phyloP scores from a whole-genome alignment of 2,329 filamentous ascomycete genomes.

The Microdochium nivale region DNA sequence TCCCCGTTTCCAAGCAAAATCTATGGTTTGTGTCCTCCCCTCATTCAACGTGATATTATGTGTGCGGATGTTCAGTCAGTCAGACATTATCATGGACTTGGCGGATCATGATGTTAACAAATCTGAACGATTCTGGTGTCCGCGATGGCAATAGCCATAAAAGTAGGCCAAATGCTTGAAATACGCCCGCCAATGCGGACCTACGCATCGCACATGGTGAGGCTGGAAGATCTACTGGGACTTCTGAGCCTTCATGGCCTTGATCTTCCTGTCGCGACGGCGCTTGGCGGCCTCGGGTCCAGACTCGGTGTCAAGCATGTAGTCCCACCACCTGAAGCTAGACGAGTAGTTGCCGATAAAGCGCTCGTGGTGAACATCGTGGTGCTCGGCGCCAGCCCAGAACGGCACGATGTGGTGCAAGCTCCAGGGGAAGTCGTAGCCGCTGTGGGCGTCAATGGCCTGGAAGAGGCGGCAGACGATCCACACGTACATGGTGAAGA shows the following conservation, averaged over 20 bases:
- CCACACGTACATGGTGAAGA: slow-evolving; percentile 97
- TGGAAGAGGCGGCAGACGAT: slow-evolving; percentile 90
- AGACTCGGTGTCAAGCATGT: slow-evolving; percentile 84
- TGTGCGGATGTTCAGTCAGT: background rate
- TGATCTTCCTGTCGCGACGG: slow-evolving; percentile 70
- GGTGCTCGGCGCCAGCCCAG: slow-evolving; percentile 95
- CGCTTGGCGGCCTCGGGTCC: slow-evolving; percentile 78
- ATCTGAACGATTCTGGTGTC: too few species aligned
- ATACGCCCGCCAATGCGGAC: background rate
- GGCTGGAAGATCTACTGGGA: slow-evolving; percentile 39
- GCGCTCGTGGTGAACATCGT: slow-evolving; percentile 95
- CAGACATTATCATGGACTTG: too few species aligned
- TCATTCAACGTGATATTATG: background rate
- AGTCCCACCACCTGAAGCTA: slow-evolving; percentile 99
- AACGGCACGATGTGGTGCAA: slow-evolving; percentile 92
- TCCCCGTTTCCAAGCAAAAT: background rate
- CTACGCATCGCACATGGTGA: background rate
- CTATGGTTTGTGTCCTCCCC: background rate
- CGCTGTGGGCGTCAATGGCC: slow-evolving; percentile 94
- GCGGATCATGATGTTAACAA: too few species aligned
- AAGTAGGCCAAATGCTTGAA: too few species aligned
- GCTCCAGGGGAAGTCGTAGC: slow-evolving; percentile 98
- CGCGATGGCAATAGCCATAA: too few species aligned
- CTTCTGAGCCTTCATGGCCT: slow-evolving; percentile 59
- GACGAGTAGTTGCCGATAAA: slow-evolving; percentile 98